phyloP scores from a whole-genome alignment of 129 eudicot species.

The Apium graveolens region DNA sequence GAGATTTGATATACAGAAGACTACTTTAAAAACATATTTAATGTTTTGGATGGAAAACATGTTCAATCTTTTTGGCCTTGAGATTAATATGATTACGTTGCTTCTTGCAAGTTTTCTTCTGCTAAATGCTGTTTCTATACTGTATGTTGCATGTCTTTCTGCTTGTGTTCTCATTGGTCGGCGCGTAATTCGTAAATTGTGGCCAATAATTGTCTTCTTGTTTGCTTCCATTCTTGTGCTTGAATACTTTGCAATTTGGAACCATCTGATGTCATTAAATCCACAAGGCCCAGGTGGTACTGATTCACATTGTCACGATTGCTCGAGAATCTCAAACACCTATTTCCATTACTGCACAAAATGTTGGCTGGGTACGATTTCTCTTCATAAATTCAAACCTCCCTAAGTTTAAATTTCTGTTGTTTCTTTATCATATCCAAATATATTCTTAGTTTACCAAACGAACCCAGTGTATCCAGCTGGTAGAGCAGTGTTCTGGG shows the following conservation, averaged over 20 bases:
- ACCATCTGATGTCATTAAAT: constrained; percentile 33
- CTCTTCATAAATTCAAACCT: constrained; percentile 12
- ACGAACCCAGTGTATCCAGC: not conserved
- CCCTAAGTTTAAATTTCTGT: not conserved
- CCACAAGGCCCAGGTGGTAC: constrained; percentile 24
- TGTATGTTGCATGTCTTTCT: constrained; percentile 82
- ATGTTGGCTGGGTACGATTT: constrained; percentile 86
- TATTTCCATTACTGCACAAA: constrained; percentile 53
- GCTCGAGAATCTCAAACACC: constrained; percentile 66
- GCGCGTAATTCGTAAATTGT: constrained; percentile 60
- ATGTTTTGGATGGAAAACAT: constrained; percentile 94
- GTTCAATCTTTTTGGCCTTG: constrained; percentile 98
- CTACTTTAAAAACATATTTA: constrained; percentile 65
- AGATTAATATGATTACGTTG: constrained; percentile 86
- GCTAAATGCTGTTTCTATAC: constrained; percentile 68
- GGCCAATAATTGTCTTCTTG: constrained; percentile 76
- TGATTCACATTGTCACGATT: constrained; percentile 70
- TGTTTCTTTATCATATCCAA: not conserved
- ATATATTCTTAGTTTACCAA: not conserved
- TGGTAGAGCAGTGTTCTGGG: not conserved
- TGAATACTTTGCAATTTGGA: constrained; percentile 85
- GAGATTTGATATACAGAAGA: constrained; percentile 84
- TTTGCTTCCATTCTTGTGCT: constrained; percentile 72
- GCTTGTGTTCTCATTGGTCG: constrained; percentile 68
- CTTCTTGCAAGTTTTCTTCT: constrained; percentile 80